Evolutionary conservation across 1,139 yeast species (phyloP).

Genomic region (Blastobotrys capitulatus): DNA sequence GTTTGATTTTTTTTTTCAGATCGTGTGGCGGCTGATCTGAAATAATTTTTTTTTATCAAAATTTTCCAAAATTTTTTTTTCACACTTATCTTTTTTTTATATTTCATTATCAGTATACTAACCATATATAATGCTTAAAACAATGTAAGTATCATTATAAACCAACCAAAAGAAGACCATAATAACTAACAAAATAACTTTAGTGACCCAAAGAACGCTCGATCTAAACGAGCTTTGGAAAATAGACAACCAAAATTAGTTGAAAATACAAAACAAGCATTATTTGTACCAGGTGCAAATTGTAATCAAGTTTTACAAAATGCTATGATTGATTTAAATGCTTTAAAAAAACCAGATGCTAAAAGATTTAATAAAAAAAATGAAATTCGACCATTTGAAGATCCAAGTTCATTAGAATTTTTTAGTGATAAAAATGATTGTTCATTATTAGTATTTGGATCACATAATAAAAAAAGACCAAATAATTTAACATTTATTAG

Average conservation of each 20-base stretch:
- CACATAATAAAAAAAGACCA: conserved; percentile 88
- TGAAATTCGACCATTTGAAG: conserved; percentile 90
- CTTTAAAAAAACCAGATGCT: conserved; percentile 85
- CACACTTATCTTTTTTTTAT: neutral
- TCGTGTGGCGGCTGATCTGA: neutral
- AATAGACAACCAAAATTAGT: conserved; percentile 82
- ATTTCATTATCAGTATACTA: too few species aligned
- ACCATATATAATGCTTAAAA: conserved; percentile 10
- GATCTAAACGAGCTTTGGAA: conserved; percentile 91
- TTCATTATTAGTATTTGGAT: conserved; percentile 75
- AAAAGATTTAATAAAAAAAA: conserved; percentile 86
- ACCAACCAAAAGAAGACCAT: neutral
- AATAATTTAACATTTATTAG: conserved; percentile 83
- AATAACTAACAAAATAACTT: neutral
- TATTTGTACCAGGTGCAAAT: conserved; percentile 86
- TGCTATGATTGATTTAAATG: conserved; percentile 83
- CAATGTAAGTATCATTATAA: neutral
- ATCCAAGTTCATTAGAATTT: conserved; percentile 78
- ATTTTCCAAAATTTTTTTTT: conserved; percentile 7
- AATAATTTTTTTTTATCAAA: neutral
- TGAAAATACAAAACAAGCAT: conserved; percentile 85
- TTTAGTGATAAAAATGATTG: conserved; percentile 92
- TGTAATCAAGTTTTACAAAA: conserved; percentile 78
- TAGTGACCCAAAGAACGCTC: conserved; percentile 84
- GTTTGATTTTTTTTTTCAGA: too few species aligned